Evolutionary conservation across 768 basidiomycete genomes (phyloP), one percentile per base, ranked within the genome.

Genomic region (Galerina sulciceps): DNA sequence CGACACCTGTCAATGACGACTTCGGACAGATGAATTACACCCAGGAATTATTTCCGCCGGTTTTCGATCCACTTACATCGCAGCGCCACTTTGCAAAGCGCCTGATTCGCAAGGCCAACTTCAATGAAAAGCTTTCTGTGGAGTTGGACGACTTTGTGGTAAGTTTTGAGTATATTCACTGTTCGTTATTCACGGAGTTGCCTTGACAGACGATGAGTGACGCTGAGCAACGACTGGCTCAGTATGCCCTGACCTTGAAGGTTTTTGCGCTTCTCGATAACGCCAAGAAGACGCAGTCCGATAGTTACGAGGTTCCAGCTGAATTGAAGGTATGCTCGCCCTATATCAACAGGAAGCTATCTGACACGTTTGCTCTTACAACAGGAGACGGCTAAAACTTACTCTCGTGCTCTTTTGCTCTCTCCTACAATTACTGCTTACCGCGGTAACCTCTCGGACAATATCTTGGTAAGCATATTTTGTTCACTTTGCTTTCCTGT

Each of bases 371-470:
- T 41, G 22, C 1, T n/a, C 1, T 0, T 13, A 11, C n/a, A n/a
- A 26, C 34, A 55, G 45, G 50, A 50, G 44, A 49, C 11, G 15
- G 48, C 50, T 20, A 2, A 22, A 5, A 22, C 15, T 20, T 55
- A 34, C 34, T 13, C 17, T 10, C 37, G 50, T 37, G 54, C 53
- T 6, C 55, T 60, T 45, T 14, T 60, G 17, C 54, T 60, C 20
- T 60, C 59, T n/a, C 13, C 59, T 11, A 17, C 45, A 4, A 41
- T 42, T 11, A 41, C 26, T 5, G 10, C 35, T 9, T 60, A 60
- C 53, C 26, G 41, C 8, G 54, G 59, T 22, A 51, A 55, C 40
- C 38, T 20, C 8, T 15, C 46, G 35, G 42, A 31, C 10, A 14
- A 48, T 14, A 41, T 60, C 34, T 34, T 48, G 45, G 53, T 55